A percentile compares a stretch with the other conserved stretches of the same genome.
phyloP scores from a whole-genome alignment of 208 protist genomes.

The Acanthamoeba rhysodes region DNA sequence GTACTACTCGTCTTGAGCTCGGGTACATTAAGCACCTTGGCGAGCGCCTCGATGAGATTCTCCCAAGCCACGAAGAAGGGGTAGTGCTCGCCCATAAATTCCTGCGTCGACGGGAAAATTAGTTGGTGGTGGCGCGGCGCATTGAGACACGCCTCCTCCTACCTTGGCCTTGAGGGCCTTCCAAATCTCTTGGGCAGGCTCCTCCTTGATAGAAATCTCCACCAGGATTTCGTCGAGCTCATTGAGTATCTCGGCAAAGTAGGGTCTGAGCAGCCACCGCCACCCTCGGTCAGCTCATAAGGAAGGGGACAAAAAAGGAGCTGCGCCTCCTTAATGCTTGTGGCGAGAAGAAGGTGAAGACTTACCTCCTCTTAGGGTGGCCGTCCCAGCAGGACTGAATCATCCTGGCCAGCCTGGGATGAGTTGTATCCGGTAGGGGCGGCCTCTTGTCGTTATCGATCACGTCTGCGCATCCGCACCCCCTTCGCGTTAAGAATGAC shows the following conservation, averaged over 20 bases:
- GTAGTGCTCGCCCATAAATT: slow-evolving; percentile 63
- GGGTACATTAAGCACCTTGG: neutral
- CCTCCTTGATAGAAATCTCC: slow-evolving; percentile 58
- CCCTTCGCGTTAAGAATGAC: neutral
- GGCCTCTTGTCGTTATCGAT: slow-evolving; percentile 61
- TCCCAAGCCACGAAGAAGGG: slow-evolving; percentile 69
- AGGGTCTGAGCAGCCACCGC: neutral
- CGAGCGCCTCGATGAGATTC: slow-evolving; percentile 12
- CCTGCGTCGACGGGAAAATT: neutral
- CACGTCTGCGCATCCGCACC: slow-evolving; percentile 16
- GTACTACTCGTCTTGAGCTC: slow-evolving; percentile 10
- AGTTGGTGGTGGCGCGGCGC: neutral
- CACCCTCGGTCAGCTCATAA: neutral
- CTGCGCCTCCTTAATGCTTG: neutral
- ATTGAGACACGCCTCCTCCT: neutral
- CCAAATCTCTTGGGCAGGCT: slow-evolving; percentile 26
- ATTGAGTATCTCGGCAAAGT: slow-evolving; percentile 60
- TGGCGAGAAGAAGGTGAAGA: neutral
- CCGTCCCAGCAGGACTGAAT: slow-evolving; percentile 58
- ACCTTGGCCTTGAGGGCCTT: slow-evolving; percentile 52
- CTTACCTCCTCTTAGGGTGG: slow-evolving; percentile 27
- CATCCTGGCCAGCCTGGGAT: neutral
- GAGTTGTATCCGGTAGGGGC: slow-evolving; percentile 35
- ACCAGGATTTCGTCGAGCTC: slow-evolving; percentile 52
- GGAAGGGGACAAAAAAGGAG: neutral